These are phyloP conservation scores for Xerocomellus dryophilus DNA, from an alignment of 768 basidiomycete genomes.

Conservation along the genomic window DNA sequence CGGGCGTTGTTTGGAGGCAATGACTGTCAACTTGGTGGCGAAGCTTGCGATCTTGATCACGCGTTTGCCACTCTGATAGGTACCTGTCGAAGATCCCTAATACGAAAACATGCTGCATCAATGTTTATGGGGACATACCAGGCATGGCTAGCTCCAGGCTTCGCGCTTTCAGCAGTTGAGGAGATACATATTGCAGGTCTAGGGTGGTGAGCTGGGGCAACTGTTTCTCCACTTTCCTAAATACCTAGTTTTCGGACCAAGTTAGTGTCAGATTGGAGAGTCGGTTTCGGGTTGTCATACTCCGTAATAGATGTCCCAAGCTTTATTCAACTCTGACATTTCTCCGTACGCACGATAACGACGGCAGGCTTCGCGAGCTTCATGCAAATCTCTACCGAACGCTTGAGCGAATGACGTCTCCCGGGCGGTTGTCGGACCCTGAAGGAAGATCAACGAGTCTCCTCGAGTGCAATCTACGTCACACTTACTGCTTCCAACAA, in stretches of 20 bases:
- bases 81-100: slow-evolving; percentile 47
- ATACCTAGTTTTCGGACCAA: slow-evolving; percentile 54
- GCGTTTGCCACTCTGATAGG: slow-evolving; percentile 85
- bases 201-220: slow-evolving; percentile 83
- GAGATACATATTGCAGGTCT: slow-evolving; percentile 97
- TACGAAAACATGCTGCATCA: not conserved
- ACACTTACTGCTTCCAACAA: slow-evolving; percentile 77
- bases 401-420: slow-evolving; percentile 95
- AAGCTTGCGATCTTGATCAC: slow-evolving; percentile 83
- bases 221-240: slow-evolving; percentile 95
- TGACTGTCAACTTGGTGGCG: slow-evolving; percentile 85
- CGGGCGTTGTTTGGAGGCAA: slow-evolving; percentile 95
- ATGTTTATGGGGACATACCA: slow-evolving; percentile 43
- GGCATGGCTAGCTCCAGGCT: slow-evolving; percentile 95
- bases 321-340: slow-evolving; percentile 86
- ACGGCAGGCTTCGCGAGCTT: slow-evolving; percentile 88
- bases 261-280: not conserved
- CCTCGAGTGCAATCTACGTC: not conserved
- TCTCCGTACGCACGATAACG: slow-evolving; percentile 86
- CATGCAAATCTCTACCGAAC: slow-evolving; percentile 87
- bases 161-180: slow-evolving; percentile 81
- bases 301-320: slow-evolving; percentile 98
- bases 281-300: slow-evolving; percentile 41
- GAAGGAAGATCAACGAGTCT: slow-evolving; percentile 5
- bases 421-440: slow-evolving; percentile 92